Conservation (phyloP, 805 yeast genomes). For the Teunomyces gatunensis region DNA sequence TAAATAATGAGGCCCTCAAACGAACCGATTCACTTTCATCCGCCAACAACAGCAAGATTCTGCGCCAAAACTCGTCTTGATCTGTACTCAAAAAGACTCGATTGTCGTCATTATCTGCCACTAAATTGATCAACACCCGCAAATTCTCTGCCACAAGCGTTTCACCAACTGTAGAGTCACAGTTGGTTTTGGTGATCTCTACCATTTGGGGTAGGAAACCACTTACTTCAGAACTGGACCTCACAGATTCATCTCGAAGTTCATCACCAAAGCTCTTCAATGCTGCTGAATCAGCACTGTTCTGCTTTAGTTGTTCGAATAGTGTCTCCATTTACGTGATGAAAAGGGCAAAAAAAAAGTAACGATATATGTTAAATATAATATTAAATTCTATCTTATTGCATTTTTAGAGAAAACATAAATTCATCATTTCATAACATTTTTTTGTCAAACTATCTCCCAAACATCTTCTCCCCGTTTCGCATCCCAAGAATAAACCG, state of each 20-base stretch:
- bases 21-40: conserved; percentile 5
- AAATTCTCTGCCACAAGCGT: conserved; percentile 17
- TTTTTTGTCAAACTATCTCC: conserved; percentile 11
- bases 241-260: conserved; percentile 7
- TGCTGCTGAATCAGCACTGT: background rate
- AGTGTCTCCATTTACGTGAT: background rate
- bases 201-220: conserved; percentile 1
- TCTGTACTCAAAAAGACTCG: conserved; percentile 7
- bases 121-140: conserved; percentile 30
- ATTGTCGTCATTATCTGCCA: conserved; percentile 33
- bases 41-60: background rate
- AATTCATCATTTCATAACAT: background rate
- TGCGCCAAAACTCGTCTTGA: conserved; percentile 18
- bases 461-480: conserved; percentile 66
- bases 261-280: conserved; percentile 7
- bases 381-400: too few species aligned
- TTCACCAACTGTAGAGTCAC: background rate
- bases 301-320: background rate
- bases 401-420: background rate
- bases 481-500: conserved; percentile 72
- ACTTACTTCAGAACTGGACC: conserved; percentile 4
- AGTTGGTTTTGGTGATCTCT: conserved; percentile 4
- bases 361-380: too few species aligned
- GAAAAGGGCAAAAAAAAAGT: too few species aligned
- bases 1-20: conserved; percentile 19